Percentiles rank a stretch among this genome's conserved stretches.
phyloP scores from a whole-genome alignment of 2,329 filamentous ascomycete species.

The Colletotrichum tamarilloi region DNA sequence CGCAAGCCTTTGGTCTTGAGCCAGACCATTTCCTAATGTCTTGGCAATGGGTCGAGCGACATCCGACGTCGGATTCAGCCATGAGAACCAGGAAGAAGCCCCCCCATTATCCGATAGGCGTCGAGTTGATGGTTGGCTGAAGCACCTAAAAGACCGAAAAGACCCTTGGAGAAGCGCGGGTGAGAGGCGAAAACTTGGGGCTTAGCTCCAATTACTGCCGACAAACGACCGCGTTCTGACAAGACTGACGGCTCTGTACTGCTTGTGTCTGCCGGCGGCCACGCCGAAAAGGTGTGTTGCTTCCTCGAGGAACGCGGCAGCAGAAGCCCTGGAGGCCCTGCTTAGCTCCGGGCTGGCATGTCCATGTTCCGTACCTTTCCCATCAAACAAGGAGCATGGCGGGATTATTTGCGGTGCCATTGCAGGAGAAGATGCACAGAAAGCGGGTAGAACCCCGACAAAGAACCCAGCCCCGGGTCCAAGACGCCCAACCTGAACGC shows the following conservation, averaged over 20 bases:
- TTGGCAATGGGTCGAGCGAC: constrained; percentile 24
- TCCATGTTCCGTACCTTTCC: background rate
- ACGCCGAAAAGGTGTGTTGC: constrained; percentile 27
- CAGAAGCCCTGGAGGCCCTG: background rate
- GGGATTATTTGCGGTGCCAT: constrained; percentile 26
- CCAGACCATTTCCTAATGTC: background rate
- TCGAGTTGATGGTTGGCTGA: constrained; percentile 5
- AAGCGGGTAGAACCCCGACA: constrained; percentile 32
- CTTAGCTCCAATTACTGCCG: constrained; percentile 16
- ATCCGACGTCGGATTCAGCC: constrained; percentile 23
- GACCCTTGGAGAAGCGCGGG: background rate
- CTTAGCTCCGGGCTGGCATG: background rate
- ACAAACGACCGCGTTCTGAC: background rate
- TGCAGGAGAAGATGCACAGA: constrained; percentile 22
- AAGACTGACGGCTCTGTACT: background rate
- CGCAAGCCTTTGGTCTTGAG: background rate
- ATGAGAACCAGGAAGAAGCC: background rate
- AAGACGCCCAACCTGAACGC: background rate
- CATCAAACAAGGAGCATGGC: background rate
- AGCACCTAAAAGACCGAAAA: background rate
- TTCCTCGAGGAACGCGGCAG: background rate
- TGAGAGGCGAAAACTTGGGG: constrained; percentile 11
- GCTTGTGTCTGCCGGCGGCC: constrained; percentile 2
- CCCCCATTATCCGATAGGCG: constrained; percentile 1
- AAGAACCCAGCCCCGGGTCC: constrained; percentile 9